Base-by-base conservation (phyloP, 2,329 filamentous ascomycete species). In the Cylindrodendrum hubeiense region DNA sequence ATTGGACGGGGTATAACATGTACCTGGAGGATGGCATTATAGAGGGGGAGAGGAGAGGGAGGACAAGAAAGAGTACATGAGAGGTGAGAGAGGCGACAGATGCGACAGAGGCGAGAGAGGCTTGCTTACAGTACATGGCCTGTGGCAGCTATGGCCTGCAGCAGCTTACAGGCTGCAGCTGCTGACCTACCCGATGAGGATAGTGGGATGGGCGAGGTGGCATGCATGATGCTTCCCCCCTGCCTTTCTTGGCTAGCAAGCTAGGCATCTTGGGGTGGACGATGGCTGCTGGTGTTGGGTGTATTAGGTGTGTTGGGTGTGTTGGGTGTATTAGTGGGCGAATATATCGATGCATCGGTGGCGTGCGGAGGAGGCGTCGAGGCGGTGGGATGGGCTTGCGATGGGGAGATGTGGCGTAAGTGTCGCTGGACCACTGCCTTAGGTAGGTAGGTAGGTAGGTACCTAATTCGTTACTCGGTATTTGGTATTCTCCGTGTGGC, bases 281-380 rank as follows among this genome's bases (percentile, higher is more conserved):
- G 37, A 15, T n/a, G 15, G 37, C 17, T n/a, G 8, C 5, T 39
- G 12, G 5, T 37, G 26, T 26, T n/a, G 43, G n/a, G 37, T 10
- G 28, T n/a, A n/a, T n/a, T n/a, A n/a, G n/a, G n/a, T n/a, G n/a
- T n/a, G n/a, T n/a, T n/a, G n/a, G n/a, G n/a, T n/a, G n/a, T n/a
- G n/a, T n/a, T n/a, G n/a, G n/a, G n/a, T n/a, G n/a, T n/a, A n/a
- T n/a, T n/a, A n/a, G n/a, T n/a, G n/a, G n/a, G n/a, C n/a, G n/a
- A n/a, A n/a, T n/a, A n/a, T n/a, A n/a, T 58, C 33, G 46, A 55
- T 55, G 39, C 52, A 44, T 55, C 52, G 55, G 55, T 50, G 55
- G 55, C 55, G 55, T 39, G 37, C 37, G 37, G 37, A 39, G 37
- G 37, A 39, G 37, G 37, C 37, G 37, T n/a, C n/a, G 37, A 47